Percentiles rank a stretch among this genome's conserved stretches.
Conservation (phyloP, 495 filamentous ascomycete species). For the Penicillium chermesinum region DNA sequence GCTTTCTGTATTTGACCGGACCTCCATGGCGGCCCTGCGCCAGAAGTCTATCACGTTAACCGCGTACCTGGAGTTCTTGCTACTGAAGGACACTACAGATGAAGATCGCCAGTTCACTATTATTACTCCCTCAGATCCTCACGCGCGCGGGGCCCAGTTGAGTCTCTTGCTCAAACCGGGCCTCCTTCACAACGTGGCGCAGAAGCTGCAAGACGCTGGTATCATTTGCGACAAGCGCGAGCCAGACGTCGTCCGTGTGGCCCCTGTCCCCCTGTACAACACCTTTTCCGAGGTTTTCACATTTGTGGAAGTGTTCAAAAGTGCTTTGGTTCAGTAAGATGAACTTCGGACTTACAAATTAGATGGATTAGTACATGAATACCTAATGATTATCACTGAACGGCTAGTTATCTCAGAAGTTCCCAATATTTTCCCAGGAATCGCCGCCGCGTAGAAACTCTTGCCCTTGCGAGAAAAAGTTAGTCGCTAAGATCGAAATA, state of each 20-base stretch:
- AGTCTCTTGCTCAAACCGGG: constrained; percentile 66
- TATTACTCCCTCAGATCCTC: constrained; percentile 70
- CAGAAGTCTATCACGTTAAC: constrained; percentile 74
- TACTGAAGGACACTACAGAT: constrained; percentile 45
- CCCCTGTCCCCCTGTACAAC: constrained; percentile 90
- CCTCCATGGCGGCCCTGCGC: constrained; percentile 63
- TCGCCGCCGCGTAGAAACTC: constrained; percentile 38
- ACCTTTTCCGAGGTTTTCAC: constrained; percentile 69
- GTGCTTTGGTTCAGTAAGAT: constrained; percentile 19
- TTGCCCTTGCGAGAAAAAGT: constrained; percentile 45
- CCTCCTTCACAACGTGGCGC: constrained; percentile 64
- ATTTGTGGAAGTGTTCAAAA: constrained; percentile 58
- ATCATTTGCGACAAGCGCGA: constrained; percentile 85
- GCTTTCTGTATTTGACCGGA: constrained; percentile 70
- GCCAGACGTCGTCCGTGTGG: constrained; percentile 91
- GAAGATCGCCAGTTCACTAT: constrained; percentile 44
- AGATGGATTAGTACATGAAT: background rate
- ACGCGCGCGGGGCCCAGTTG: constrained; percentile 80
- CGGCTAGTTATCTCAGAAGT: too few species aligned
- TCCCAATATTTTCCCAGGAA: constrained; percentile 36
- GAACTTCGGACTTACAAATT: too few species aligned
- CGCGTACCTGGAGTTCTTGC: constrained; percentile 68
- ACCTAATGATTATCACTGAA: too few species aligned
- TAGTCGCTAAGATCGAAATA: constrained; percentile 44
- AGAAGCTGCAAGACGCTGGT: constrained; percentile 58